phyloP scores from a whole-genome alignment of 768 basidiomycete genomes.

The Rickenella mellea region DNA sequence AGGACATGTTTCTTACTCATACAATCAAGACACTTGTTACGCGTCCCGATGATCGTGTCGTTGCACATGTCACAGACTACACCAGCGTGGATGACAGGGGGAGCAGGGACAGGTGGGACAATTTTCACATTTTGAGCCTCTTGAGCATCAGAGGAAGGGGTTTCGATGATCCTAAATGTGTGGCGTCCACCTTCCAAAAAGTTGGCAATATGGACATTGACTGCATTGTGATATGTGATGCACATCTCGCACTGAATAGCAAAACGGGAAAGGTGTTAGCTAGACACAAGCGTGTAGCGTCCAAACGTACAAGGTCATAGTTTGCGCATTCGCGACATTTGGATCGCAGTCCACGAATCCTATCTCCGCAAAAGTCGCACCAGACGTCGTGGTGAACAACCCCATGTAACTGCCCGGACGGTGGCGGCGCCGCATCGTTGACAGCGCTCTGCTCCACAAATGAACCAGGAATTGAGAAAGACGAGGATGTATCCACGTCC shows the following conservation, averaged over 20 bases:
- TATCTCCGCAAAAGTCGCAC: constrained; percentile 18
- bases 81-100: constrained; percentile 36
- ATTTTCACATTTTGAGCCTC: constrained; percentile 10
- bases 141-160: constrained; percentile 23
- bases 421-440: too few species aligned
- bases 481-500: constrained; percentile 22
- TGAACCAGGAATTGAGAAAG: constrained; percentile 11
- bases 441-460: too few species aligned
- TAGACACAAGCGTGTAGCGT: background rate
- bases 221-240: constrained; percentile 2
- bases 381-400: constrained; percentile 11
- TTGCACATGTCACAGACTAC: constrained; percentile 63
- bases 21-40: constrained; percentile 80
- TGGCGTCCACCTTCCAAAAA: constrained; percentile 1
- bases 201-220: constrained; percentile 3
- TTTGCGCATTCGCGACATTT: constrained; percentile 16
- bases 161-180: constrained; percentile 18
- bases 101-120: constrained; percentile 4
- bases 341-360: constrained; percentile 17
- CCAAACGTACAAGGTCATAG: constrained; percentile 13
- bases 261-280: background rate
- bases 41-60: constrained; percentile 45
- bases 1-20: constrained; percentile 31
- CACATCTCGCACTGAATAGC: constrained; percentile 7
- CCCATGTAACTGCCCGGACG: constrained; percentile 1